Evolutionary conservation across 164 flowering plant genomes (phyloP).

Genomic region (Aristolochia fimbriata): DNA sequence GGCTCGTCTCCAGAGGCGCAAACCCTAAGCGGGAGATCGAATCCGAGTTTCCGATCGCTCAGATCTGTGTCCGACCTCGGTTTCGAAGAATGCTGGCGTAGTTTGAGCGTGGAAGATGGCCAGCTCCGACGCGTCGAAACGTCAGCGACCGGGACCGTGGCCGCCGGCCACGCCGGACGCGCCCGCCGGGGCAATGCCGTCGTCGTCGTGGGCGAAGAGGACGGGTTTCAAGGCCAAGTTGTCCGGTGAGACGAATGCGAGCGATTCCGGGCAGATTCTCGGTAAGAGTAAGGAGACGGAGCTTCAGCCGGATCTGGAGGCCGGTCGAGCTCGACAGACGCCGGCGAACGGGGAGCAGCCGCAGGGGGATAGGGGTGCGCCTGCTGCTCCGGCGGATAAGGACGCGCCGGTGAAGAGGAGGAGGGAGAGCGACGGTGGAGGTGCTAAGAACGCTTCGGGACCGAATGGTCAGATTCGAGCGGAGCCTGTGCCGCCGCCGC

Average conservation of each 20-base stretch:
- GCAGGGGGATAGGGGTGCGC: constrained; percentile 17
- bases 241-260: constrained; percentile 81
- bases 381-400: constrained; percentile 15
- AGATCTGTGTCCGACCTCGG: not conserved
- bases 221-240: constrained; percentile 81
- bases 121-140: constrained; percentile 51
- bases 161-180: constrained; percentile 25
- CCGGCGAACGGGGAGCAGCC: constrained; percentile 31
- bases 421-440: constrained; percentile 45
- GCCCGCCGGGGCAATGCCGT: constrained; percentile 21
- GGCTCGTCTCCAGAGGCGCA: not conserved
- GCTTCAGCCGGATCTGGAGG: constrained; percentile 48
- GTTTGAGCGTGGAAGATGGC: constrained; percentile 29
- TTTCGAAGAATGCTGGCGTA: constrained; percentile 8
- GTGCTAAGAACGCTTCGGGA: constrained; percentile 18
- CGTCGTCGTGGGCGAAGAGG: constrained; percentile 79
- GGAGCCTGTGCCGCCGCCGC: constrained; percentile 7
- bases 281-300: constrained; percentile 15
- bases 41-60: not conserved
- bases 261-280: constrained; percentile 54
- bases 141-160: constrained; percentile 67
- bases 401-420: constrained; percentile 46
- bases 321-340: constrained; percentile 34
- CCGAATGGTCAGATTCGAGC: constrained; percentile 28
- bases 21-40: constrained; percentile 1